These are phyloP conservation scores for Globisporangium cystogenes DNA, from an alignment of 352 stramenopile species.

Conservation along the genomic window DNA sequence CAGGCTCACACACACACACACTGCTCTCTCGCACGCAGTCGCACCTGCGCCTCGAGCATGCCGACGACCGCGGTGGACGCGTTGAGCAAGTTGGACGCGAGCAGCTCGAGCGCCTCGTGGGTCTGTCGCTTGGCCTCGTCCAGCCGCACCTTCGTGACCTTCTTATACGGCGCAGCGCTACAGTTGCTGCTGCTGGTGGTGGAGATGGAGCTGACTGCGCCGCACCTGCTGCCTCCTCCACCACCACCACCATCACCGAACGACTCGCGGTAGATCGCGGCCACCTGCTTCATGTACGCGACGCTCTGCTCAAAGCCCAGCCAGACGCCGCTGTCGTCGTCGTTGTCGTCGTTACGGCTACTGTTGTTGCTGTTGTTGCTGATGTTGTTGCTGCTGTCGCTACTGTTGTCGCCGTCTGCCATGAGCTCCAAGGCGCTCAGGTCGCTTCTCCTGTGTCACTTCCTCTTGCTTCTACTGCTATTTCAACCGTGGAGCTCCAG, in stretches of 20 bases:
- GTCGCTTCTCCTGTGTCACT: too few species aligned
- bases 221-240: too few species aligned
- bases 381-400: slow-evolving; percentile 4
- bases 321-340: slow-evolving; percentile 23
- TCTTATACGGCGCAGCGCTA: slow-evolving; percentile 9
- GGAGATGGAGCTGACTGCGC: too few species aligned
- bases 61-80: slow-evolving; percentile 31
- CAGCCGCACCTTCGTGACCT: slow-evolving; percentile 28
- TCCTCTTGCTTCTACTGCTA: too few species aligned
- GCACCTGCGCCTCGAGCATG: slow-evolving; percentile 34
- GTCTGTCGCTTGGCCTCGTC: slow-evolving; percentile 40
- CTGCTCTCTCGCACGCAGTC: not conserved
- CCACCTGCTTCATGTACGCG: slow-evolving; percentile 40
- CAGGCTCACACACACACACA: not conserved
- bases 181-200: not conserved
- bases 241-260: slow-evolving; percentile 22
- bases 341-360: too few species aligned
- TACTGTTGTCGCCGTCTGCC: slow-evolving; percentile 2
- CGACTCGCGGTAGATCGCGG: slow-evolving; percentile 43
- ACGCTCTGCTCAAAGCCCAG: slow-evolving; percentile 47
- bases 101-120: slow-evolving; percentile 44
- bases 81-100: slow-evolving; percentile 55
- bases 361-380: too few species aligned
- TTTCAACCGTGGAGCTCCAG: too few species aligned
- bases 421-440: too few species aligned